These are phyloP conservation scores for Houttuynia cordata DNA, from an alignment of 164 flowering plant genomes.

Conservation along the genomic window DNA sequence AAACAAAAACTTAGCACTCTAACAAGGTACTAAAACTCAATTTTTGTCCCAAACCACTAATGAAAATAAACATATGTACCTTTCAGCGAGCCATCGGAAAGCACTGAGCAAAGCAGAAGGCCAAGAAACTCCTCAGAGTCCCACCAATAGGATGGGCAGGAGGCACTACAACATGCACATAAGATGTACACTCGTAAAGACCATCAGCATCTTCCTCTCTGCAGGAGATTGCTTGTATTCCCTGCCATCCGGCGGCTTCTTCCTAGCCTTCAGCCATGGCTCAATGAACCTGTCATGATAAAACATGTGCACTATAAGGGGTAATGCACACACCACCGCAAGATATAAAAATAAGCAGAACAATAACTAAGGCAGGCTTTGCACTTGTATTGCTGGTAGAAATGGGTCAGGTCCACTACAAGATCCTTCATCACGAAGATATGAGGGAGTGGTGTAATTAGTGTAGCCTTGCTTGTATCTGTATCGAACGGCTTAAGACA, in stretches of 20 bases:
- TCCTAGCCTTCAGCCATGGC: conserved; percentile 70
- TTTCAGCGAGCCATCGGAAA: conserved; percentile 53
- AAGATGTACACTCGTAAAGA: conserved; percentile 62
- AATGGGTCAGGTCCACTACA: conserved; percentile 65
- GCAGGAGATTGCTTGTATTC: conserved; percentile 48
- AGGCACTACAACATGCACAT: conserved; percentile 64
- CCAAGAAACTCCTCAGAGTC: conserved; percentile 67
- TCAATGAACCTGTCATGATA: conserved; percentile 38
- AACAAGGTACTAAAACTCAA: too few relatives aligned
- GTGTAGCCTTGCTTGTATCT: conserved; percentile 32
- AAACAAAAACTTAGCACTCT: too few relatives aligned
- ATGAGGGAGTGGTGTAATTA: conserved; percentile 69
- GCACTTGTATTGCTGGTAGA: conserved; percentile 70
- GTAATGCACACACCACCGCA: background rate
- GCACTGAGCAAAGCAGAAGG: conserved; percentile 61
- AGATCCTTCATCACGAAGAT: conserved; percentile 73
- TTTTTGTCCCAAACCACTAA: background rate
- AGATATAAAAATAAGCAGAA: too few relatives aligned
- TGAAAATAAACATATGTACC: conserved; percentile 13
- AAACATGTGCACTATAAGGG: background rate
- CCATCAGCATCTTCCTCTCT: conserved; percentile 75
- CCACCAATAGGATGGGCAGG: conserved; percentile 90
- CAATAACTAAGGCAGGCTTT: background rate
- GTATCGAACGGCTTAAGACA: conserved; percentile 57
- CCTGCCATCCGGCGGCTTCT: conserved; percentile 34